These are phyloP conservation scores for Colletotrichum tanaceti DNA, from an alignment of 2,329 filamentous ascomycete genomes.

Conservation along the genomic window DNA sequence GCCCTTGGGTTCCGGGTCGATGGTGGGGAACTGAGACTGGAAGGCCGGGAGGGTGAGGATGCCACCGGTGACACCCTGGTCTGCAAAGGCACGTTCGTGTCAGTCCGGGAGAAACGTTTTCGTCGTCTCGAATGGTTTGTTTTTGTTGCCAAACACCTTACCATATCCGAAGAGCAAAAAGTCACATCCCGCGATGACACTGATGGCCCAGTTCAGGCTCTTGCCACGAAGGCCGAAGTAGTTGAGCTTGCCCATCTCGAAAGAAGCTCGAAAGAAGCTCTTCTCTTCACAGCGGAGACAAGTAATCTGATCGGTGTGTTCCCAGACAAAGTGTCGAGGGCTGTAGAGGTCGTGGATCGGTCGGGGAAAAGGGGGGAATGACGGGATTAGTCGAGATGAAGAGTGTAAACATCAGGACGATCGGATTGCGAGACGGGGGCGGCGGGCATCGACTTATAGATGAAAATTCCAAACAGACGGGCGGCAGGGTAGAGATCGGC, in stretches of 20 bases:
- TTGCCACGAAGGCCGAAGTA: conserved; percentile 76
- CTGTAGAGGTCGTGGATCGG: conserved; percentile 14
- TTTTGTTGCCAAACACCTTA: conserved; percentile 48
- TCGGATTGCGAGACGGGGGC: conserved; percentile 1
- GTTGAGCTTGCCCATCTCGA: conserved; percentile 43
- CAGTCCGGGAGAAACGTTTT: neutral
- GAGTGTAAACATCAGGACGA: conserved; percentile 11
- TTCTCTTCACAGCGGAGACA: conserved; percentile 28
- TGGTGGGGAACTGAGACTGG: conserved; percentile 59
- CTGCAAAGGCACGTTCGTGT: conserved; percentile 58
- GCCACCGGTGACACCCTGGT: conserved; percentile 81
- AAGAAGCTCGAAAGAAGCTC: too few relatives aligned
- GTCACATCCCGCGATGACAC: conserved; percentile 77
- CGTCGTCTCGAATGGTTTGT: neutral
- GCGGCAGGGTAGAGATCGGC: conserved; percentile 35
- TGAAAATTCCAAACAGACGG: conserved; percentile 24
- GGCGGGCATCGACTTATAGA: conserved; percentile 38
- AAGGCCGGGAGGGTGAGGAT: conserved; percentile 77
- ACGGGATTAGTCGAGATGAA: conserved; percentile 6
- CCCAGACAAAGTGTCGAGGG: conserved; percentile 24
- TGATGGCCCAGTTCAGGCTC: conserved; percentile 75
- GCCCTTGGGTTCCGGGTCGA: conserved; percentile 42
- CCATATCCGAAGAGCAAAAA: conserved; percentile 73
- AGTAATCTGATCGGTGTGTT: conserved; percentile 14
- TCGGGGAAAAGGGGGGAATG: neutral